A percentile compares a stretch with the other conserved stretches of the same genome.
These are phyloP conservation scores for Trichaptum fuscoviolaceum DNA, from an alignment of 768 basidiomycete genomes.

Conservation along the genomic window DNA sequence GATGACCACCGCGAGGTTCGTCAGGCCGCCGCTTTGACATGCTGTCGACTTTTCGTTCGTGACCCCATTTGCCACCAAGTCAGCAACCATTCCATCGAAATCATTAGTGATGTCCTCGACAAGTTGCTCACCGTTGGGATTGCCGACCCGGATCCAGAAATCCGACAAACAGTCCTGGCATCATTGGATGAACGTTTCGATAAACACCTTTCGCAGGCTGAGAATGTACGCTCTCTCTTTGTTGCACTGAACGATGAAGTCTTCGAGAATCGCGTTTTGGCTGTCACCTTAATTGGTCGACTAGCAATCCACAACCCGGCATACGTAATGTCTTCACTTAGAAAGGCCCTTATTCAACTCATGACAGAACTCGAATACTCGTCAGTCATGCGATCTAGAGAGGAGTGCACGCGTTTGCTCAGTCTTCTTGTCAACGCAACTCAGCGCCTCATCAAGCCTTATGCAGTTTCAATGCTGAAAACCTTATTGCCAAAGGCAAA, in stretches of 20 bases:
- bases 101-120: slow-evolving; percentile 97
- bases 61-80: slow-evolving; percentile 97
- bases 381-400: slow-evolving; percentile 75
- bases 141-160: slow-evolving; percentile 86
- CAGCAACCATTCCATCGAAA: slow-evolving; percentile 92
- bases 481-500: slow-evolving; percentile 87
- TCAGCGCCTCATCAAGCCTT: slow-evolving; percentile 90
- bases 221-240: slow-evolving; percentile 96
- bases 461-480: slow-evolving; percentile 90
- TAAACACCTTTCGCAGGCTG: slow-evolving; percentile 94
- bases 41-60: slow-evolving; percentile 84
- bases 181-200: slow-evolving; percentile 92
- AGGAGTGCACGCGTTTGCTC: slow-evolving; percentile 88
- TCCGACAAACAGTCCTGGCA: slow-evolving; percentile 80
- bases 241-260: slow-evolving; percentile 97
- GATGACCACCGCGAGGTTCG: slow-evolving; percentile 87
- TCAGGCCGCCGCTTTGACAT: slow-evolving; percentile 85
- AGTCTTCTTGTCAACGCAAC: slow-evolving; percentile 89
- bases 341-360: slow-evolving; percentile 93
- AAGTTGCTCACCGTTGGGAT: slow-evolving; percentile 93
- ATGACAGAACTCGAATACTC: slow-evolving; percentile 97
- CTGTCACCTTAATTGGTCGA: slow-evolving; percentile 86
- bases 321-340: slow-evolving; percentile 95
- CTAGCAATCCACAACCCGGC: slow-evolving; percentile 95
- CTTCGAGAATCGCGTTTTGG: slow-evolving; percentile 89